Percentiles rank a stretch among this genome's conserved stretches.
Evolutionary conservation across 305 asterid species (phyloP).

Genomic region (Striga hermonthica): DNA sequence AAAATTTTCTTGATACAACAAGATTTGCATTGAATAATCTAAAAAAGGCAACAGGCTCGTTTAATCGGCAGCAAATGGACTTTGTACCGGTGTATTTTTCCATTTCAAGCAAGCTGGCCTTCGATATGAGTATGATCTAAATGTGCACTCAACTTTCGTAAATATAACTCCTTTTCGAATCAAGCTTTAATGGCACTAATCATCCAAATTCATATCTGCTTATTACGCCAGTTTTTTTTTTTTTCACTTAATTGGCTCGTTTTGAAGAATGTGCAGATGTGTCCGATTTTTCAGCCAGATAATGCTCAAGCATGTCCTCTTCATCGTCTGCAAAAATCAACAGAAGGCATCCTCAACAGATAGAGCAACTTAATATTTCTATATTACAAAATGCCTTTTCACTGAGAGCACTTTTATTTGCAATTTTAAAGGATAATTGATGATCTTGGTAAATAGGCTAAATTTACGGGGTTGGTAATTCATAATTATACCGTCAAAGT

Average conservation of each 20-base stretch:
- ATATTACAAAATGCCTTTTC: background rate
- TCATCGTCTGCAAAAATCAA: conserved; percentile 57
- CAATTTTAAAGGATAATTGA: background rate
- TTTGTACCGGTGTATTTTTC: no score
- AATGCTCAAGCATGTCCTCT: conserved; percentile 95
- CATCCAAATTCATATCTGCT: background rate
- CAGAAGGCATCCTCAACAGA: background rate
- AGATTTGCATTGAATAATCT: background rate
- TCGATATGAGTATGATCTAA: background rate
- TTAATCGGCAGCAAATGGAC: no score
- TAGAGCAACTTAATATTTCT: background rate
- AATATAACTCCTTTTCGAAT: background rate
- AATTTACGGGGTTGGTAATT: no score
- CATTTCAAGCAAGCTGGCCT: no score
- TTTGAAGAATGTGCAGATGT: conserved; percentile 45
- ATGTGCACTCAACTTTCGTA: background rate
- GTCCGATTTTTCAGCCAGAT: conserved; percentile 73
- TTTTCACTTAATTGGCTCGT: background rate
- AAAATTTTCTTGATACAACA: background rate
- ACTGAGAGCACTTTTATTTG: background rate
- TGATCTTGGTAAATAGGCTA: background rate
- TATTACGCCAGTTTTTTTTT: background rate
- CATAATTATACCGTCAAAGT: conserved; percentile 61
- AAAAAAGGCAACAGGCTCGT: no score
- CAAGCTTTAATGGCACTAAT: background rate